phyloP scores from a whole-genome alignment of 148 eudicot genomes.

The Silene latifolia region DNA sequence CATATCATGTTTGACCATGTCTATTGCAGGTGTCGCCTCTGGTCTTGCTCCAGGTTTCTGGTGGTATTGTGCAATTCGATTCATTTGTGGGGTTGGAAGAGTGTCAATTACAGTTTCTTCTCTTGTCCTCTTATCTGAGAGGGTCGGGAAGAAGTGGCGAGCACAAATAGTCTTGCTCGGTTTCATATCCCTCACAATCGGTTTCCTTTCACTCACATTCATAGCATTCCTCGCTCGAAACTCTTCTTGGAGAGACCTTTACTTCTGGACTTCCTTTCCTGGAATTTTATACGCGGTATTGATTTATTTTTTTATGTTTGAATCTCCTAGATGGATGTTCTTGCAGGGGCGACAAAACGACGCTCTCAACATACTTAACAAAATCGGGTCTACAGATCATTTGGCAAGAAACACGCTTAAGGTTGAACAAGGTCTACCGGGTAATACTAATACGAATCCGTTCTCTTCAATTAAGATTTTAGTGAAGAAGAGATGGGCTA shows the following conservation, averaged over 20 bases:
- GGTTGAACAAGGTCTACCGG: neutral
- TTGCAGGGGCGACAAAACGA: conserved; percentile 17
- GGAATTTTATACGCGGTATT: conserved; percentile 8
- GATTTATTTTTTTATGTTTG: conserved; percentile 16
- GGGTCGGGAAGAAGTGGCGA: conserved; percentile 22
- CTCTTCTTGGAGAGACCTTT: conserved; percentile 26
- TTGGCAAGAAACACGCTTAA: neutral
- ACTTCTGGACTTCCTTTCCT: conserved; percentile 29
- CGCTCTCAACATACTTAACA: conserved; percentile 11
- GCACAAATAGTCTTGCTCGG: conserved; percentile 23
- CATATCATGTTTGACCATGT: conserved; percentile 18
- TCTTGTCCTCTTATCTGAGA: conserved; percentile 21
- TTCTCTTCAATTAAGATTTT: conserved; percentile 20
- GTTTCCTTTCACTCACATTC: conserved; percentile 10
- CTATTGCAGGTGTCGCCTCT: conserved; percentile 13
- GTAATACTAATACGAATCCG: neutral
- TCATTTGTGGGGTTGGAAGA: conserved; percentile 23
- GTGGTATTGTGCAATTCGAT: conserved; percentile 19
- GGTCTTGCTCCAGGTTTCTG: conserved; percentile 23
- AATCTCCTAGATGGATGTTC: conserved; percentile 34
- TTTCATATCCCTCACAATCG: conserved; percentile 14
- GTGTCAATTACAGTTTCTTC: conserved; percentile 24
- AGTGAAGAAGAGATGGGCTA: conserved; percentile 27
- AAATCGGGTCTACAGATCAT: conserved; percentile 14
- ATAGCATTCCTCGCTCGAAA: conserved; percentile 17